Conservation (phyloP, 805 yeast genomes). For the Myxozyma sirexii region DNA sequence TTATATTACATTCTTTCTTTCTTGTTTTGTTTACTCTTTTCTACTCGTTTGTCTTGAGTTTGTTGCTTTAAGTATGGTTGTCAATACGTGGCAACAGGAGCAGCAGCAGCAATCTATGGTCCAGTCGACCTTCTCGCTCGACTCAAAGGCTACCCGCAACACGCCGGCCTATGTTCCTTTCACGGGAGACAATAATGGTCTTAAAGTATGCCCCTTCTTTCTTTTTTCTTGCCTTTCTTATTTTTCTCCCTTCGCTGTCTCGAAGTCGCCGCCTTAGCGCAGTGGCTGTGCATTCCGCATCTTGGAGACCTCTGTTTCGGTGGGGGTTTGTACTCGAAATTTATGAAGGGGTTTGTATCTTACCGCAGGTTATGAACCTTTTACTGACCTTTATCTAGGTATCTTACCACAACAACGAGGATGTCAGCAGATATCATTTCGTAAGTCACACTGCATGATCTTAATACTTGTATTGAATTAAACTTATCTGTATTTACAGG, state of each 20-base stretch:
- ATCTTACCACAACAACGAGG: slow-evolving; percentile 78
- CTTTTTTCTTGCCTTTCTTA: not conserved
- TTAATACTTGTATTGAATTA: not conserved
- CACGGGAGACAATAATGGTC: slow-evolving; percentile 13
- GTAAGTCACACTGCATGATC: slow-evolving; percentile 41
- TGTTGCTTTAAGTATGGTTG: slow-evolving; percentile 23
- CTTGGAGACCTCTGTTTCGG: not conserved
- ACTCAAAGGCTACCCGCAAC: slow-evolving; percentile 20
- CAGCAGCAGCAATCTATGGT: slow-evolving; percentile 5
- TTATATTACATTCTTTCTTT: too few species aligned
- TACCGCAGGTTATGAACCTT: not conserved
- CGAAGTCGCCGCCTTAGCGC: too few species aligned
- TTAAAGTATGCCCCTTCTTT: slow-evolving; percentile 9
- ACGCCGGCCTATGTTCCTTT: slow-evolving; percentile 23
- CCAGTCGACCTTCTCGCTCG: slow-evolving; percentile 23
- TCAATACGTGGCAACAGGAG: slow-evolving; percentile 25
- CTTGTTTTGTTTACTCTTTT: not conserved
- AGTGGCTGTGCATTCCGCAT: too few species aligned
- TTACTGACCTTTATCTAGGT: slow-evolving; percentile 46
- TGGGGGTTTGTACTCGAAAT: not conserved
- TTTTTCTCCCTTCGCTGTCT: too few species aligned
- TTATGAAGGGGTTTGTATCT: not conserved
- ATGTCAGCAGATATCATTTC: slow-evolving; percentile 73
- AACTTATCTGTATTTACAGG: slow-evolving; percentile 42
- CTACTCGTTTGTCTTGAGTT: not conserved